A percentile compares a stretch with the other conserved stretches of the same genome.
Evolutionary conservation across 1,139 yeast species (phyloP).

Genomic region (Eremothecium cymbalariae): DNA sequence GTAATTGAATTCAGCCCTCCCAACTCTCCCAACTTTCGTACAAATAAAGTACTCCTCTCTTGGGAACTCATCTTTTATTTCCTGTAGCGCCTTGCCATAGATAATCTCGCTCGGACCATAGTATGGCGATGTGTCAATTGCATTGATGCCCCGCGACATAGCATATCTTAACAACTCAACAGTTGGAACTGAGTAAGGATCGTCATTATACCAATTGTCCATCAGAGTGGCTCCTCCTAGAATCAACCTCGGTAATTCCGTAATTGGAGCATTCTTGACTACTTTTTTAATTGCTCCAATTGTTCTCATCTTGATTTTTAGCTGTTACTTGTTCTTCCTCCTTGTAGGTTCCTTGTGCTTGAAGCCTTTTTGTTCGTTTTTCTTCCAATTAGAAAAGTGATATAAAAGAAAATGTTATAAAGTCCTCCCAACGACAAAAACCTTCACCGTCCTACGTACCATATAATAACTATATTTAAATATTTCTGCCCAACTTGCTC

Average conservation of each 20-base stretch:
- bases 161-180: conserved; percentile 51
- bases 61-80: conserved; percentile 36
- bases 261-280: conserved; percentile 10
- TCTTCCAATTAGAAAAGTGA: too few relatives aligned
- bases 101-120: conserved; percentile 82
- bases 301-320: conserved; percentile 1
- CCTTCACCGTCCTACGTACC: too few relatives aligned
- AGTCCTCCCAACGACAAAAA: too few relatives aligned
- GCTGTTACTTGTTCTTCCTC: too few relatives aligned
- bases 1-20: conserved; percentile 66
- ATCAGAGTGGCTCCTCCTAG: conserved; percentile 86
- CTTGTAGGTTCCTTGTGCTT: too few relatives aligned
- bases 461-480: too few relatives aligned
- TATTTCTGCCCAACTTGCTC: too few relatives aligned
- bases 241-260: conserved; percentile 39
- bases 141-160: conserved; percentile 58
- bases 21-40: conserved; percentile 80
- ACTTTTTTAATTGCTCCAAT: conserved; percentile 5
- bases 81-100: conserved; percentile 55
- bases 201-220: conserved; percentile 53
- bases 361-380: too few relatives aligned
- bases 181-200: conserved; percentile 55
- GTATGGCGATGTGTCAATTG: conserved; percentile 87
- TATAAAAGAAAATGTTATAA: too few relatives aligned
- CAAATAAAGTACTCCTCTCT: conserved; percentile 64